A percentile compares a stretch with the other conserved stretches of the same genome.
phyloP scores from a whole-genome alignment of 2,329 filamentous ascomycete genomes.

The Curvularia spicifera region DNA sequence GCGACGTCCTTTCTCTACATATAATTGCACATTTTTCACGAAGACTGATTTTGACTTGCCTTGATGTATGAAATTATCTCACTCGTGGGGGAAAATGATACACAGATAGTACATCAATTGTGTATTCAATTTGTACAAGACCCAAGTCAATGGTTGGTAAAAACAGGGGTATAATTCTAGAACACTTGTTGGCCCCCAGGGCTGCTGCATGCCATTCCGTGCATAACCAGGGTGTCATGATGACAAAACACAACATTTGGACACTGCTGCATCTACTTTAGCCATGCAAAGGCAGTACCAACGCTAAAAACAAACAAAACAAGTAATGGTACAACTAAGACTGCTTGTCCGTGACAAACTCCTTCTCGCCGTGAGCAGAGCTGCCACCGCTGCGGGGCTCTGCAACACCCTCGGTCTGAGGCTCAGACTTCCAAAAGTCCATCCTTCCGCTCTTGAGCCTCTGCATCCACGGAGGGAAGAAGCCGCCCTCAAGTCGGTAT shows the following conservation, averaged over 20 bases:
- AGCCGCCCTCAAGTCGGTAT: conserved; percentile 74
- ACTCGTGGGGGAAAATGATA: neutral
- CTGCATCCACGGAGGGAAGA: conserved; percentile 76
- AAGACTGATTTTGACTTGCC: neutral
- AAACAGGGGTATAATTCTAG: conserved; percentile 21
- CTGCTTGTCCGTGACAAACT: conserved; percentile 34
- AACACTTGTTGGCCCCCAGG: conserved; percentile 1
- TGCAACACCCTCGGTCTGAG: conserved; percentile 34
- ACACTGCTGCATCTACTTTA: conserved; percentile 15
- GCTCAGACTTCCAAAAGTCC: conserved; percentile 68
- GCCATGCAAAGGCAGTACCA: conserved; percentile 1
- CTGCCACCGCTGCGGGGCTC: conserved; percentile 37
- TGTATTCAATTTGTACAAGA: neutral
- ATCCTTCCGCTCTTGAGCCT: conserved; percentile 70
- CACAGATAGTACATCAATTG: neutral
- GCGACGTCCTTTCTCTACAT: neutral
- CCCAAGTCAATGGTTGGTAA: conserved; percentile 2
- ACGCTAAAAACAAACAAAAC: neutral
- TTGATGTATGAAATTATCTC: neutral
- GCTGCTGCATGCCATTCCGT: neutral
- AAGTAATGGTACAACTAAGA: conserved; percentile 23
- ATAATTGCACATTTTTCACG: neutral
- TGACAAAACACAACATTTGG: conserved; percentile 4
- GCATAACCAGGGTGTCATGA: neutral
- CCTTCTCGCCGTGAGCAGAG: conserved; percentile 34